Evolutionary conservation across 2,329 filamentous ascomycete genomes (phyloP).

Genomic region (Fusarium sarcochroum): DNA sequence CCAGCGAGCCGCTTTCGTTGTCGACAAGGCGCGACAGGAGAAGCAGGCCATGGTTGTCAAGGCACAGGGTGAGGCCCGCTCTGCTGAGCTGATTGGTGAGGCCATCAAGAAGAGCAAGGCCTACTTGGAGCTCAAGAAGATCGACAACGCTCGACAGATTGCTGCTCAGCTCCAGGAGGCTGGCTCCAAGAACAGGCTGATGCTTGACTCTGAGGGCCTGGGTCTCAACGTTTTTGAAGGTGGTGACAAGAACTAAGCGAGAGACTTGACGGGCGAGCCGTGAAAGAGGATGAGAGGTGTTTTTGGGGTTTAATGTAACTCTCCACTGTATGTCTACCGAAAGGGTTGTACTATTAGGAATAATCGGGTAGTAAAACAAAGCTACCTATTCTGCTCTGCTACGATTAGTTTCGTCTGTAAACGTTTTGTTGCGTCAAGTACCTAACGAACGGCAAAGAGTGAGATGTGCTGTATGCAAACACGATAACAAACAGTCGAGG

Average conservation of each 20-base stretch:
- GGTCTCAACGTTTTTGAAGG: conserved; percentile 86
- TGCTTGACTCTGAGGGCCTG: conserved; percentile 90
- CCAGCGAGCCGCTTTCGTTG: conserved; percentile 95
- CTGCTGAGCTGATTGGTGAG: conserved; percentile 97
- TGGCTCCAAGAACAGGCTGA: conserved; percentile 91
- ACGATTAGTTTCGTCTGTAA: neutral
- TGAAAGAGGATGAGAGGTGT: conserved; percentile 20
- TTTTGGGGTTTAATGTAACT: conserved; percentile 51
- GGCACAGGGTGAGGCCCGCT: conserved; percentile 98
- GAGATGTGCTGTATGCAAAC: neutral
- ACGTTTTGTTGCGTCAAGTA: too few relatives aligned
- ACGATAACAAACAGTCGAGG: neutral
- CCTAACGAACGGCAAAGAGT: neutral
- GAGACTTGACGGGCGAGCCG: neutral
- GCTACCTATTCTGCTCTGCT: conserved; percentile 46
- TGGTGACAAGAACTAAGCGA: conserved; percentile 57
- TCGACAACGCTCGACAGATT: conserved; percentile 94
- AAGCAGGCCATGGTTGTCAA: conserved; percentile 99
- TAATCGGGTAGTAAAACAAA: conserved; percentile 42
- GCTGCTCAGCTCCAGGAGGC: conserved; percentile 89
- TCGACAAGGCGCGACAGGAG: conserved; percentile 99
- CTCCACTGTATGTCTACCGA: conserved; percentile 63
- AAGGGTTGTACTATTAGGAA: conserved; percentile 51
- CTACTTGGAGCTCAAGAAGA: conserved; percentile 97
- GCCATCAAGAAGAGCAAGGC: conserved; percentile 99